These are phyloP conservation scores for Candida gigantensis DNA, from an alignment of 1,139 yeast genomes.

Conservation along the genomic window DNA sequence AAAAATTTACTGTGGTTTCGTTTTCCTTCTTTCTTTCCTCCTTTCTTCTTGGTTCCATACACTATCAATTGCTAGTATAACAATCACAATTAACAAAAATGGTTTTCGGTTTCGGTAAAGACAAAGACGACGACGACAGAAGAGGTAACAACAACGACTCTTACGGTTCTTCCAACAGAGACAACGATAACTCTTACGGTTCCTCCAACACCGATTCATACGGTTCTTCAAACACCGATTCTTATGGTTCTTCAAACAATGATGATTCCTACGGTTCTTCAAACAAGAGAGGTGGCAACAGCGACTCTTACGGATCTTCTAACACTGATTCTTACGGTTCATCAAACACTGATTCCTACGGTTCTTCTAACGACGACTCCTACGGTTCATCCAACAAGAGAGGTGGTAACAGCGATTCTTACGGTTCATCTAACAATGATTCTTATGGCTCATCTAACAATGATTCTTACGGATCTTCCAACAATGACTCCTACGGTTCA, in stretches of 20 bases:
- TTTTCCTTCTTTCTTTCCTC: not conserved
- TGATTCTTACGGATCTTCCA: conserved; percentile 22
- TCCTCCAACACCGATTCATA: conserved; percentile 12
- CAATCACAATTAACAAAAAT: conserved; percentile 17
- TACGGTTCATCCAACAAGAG: conserved; percentile 18
- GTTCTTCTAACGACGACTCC: conserved; percentile 19
- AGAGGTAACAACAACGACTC: conserved; percentile 13
- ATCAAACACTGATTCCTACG: conserved; percentile 20
- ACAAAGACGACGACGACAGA: conserved; percentile 12
- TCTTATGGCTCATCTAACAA: conserved; percentile 21
- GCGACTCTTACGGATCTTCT: conserved; percentile 19
- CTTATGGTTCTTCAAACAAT: conserved; percentile 23
- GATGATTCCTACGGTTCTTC: conserved; percentile 22
- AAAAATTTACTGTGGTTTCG: not conserved
- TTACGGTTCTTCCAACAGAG: conserved; percentile 19
- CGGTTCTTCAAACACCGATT: conserved; percentile 12
- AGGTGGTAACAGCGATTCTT: conserved; percentile 13
- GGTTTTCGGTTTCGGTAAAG: conserved; percentile 33
- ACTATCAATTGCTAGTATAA: not conserved
- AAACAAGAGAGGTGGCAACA: conserved; percentile 17
- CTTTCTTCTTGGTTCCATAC: not conserved
- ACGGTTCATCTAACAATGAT: conserved; percentile 20
- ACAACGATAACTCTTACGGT: conserved; percentile 21
- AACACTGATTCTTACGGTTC: conserved; percentile 23
- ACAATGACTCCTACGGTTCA: conserved; percentile 20